A percentile compares a stretch with the other conserved stretches of the same genome.
These are phyloP conservation scores for Phaeosphaeriaceae sp. DNA, from an alignment of 2,329 filamentous ascomycete species.

Conservation along the genomic window DNA sequence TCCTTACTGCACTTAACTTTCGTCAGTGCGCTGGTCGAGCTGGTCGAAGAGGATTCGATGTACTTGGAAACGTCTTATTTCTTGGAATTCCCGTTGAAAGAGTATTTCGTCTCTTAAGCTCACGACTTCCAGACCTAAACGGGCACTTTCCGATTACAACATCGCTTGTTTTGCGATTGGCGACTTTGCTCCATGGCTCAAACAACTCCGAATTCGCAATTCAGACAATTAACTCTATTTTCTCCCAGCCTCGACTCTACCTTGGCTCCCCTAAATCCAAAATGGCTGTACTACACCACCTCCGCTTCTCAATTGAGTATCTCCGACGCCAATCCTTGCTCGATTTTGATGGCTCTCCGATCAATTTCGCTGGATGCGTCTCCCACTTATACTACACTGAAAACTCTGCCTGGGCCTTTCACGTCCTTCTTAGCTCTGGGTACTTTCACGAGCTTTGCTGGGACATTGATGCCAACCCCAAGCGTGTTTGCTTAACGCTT, in stretches of 20 bases:
- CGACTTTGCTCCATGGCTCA: conserved; percentile 70
- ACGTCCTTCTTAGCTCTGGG: conserved; percentile 72
- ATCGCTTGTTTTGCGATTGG: conserved; percentile 71
- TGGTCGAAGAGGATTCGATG: conserved; percentile 79
- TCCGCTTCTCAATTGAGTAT: conserved; percentile 83
- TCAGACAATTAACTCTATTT: conserved; percentile 67
- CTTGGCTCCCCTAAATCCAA: conserved; percentile 72
- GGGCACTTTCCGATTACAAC: conserved; percentile 82
- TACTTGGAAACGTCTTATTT: conserved; percentile 82
- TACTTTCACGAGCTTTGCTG: conserved; percentile 72
- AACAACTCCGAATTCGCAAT: conserved; percentile 67
- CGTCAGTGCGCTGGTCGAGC: conserved; percentile 78
- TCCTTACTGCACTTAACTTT: conserved; percentile 76
- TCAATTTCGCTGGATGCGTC: conserved; percentile 75
- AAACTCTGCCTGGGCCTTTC: conserved; percentile 77
- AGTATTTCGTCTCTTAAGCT: conserved; percentile 72
- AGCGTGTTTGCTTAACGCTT: conserved; percentile 62
- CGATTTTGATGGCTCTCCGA: conserved; percentile 63
- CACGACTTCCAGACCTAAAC: conserved; percentile 73
- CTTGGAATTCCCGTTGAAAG: conserved; percentile 67
- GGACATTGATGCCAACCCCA: conserved; percentile 59
- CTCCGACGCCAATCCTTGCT: conserved; percentile 72
- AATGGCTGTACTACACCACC: conserved; percentile 74
- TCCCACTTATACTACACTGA: conserved; percentile 79
- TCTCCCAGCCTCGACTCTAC: conserved; percentile 73